Base-by-base conservation (phyloP, 352 stramenopile genomes). In the Phytophthora colocasiae region DNA sequence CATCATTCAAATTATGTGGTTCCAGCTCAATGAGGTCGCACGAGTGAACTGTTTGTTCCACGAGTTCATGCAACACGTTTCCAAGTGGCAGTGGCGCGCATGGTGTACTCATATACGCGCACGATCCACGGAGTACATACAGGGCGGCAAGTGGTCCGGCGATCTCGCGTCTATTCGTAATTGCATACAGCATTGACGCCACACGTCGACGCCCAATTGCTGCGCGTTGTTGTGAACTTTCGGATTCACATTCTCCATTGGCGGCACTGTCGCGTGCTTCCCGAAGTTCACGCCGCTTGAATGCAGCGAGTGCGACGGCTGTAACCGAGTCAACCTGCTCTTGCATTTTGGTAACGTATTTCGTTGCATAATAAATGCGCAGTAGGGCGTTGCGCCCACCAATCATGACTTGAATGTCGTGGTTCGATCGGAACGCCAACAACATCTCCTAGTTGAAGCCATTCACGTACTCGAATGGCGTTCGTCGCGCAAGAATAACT, bases 301-400 rank as follows among this genome's bases (percentile, higher is more conserved):
- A 41, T 17, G 29, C 14, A 0, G 5, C 29, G 5, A 41, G 40
- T 3, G 46, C 29, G 19, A 53, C 27, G 4, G 34, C 46, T 8
- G 40, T 31, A 1, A 53, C 14, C 4, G 29, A 53, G 27, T 40
- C 46, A 4, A 41, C n/a, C 17, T 2, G 6, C 11, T 50, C 34
- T 14, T 50, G 44, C 11, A 36, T 24, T 10, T 50, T 50, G 4
- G 46, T 53, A 2, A 53, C 29, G 27, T 41, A 53, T n/a, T 53
- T 53, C 11, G 6, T 29, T 3, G 15, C 39, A 15, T 53, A 53
- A 7, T 53, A 31, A 27, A 53, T 41, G 14, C 46, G 46, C 5
- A 41, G 27, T 4, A 31, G 3, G n/a, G 29, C n/a, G 2, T 53
- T 31, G 17, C 41, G 31, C 4, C 27, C 26, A 2, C 29, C 27